Evolutionary conservation across 1,139 yeast species (phyloP).

Genomic region (Kodamaea suecica): DNA sequence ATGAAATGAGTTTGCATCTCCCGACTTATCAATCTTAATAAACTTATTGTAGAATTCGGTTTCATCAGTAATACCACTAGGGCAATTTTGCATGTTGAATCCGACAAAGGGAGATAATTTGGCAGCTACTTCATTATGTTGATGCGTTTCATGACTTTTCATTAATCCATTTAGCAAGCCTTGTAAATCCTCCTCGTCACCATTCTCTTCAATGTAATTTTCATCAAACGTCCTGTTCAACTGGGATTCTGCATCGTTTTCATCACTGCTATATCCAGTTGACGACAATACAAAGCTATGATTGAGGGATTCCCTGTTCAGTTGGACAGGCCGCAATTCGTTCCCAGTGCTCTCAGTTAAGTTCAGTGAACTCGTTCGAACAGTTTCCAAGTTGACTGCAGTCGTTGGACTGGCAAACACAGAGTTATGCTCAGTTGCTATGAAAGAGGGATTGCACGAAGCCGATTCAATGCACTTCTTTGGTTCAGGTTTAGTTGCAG

Average conservation of each 20-base stretch:
- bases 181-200: conserved; percentile 31
- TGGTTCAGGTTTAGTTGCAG: background rate
- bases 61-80: conserved; percentile 4
- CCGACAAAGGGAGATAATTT: conserved; percentile 5
- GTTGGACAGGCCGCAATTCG: conserved; percentile 5
- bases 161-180: conserved; percentile 26
- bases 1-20: conserved; percentile 32
- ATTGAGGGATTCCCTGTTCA: conserved; percentile 6
- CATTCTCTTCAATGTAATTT: conserved; percentile 15
- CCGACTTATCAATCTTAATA: conserved; percentile 22
- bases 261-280: conserved; percentile 7
- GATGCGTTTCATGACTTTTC: conserved; percentile 8
- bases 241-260: conserved; percentile 4
- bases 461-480: background rate
- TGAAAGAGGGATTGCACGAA: background rate
- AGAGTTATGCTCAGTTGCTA: background rate
- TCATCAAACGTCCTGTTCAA: conserved; percentile 8
- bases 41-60: conserved; percentile 15
- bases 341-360: conserved; percentile 3
- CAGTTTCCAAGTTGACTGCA: conserved; percentile 20
- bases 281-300: conserved; percentile 4
- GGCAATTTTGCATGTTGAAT: conserved; percentile 1
- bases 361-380: conserved; percentile 8
- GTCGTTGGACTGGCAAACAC: conserved; percentile 17
- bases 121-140: background rate